phyloP scores from a whole-genome alignment of 208 protist species.

The Acanthamoeba royreba region DNA sequence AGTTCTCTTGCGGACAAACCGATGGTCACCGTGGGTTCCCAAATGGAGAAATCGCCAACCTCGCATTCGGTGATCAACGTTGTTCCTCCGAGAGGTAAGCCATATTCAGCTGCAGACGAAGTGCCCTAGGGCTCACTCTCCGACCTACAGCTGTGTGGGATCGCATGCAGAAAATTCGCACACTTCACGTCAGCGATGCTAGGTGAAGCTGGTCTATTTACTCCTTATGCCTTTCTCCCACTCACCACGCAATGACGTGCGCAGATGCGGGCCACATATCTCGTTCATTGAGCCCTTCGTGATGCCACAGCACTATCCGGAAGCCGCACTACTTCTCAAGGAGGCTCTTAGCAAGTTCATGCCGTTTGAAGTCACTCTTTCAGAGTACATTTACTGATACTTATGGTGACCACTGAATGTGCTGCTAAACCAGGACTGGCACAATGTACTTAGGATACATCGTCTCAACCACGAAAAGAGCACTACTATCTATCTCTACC shows the following conservation, averaged over 20 bases:
- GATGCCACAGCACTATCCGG: neutral
- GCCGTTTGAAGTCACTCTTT: neutral
- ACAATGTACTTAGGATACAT: too few species aligned
- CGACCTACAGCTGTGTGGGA: neutral
- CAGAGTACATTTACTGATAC: neutral
- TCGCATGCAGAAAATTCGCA: neutral
- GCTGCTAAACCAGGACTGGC: too few species aligned
- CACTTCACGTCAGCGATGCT: neutral
- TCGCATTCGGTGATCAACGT: neutral
- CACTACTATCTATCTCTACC: neutral
- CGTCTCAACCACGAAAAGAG: neutral
- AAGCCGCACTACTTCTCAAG: neutral
- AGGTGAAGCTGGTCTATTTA: neutral
- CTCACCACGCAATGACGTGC: neutral
- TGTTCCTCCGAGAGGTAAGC: neutral
- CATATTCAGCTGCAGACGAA: too few species aligned
- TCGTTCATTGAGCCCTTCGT: neutral
- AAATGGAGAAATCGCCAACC: neutral
- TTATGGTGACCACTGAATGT: neutral
- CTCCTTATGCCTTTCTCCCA: neutral
- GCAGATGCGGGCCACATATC: neutral
- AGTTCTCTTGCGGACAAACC: neutral
- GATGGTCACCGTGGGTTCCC: neutral
- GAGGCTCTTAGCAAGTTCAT: neutral
- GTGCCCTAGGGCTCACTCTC: neutral